Evolutionary conservation across 2,329 filamentous ascomycete species (phyloP).

Genomic region (Diaporthe nobilis): DNA sequence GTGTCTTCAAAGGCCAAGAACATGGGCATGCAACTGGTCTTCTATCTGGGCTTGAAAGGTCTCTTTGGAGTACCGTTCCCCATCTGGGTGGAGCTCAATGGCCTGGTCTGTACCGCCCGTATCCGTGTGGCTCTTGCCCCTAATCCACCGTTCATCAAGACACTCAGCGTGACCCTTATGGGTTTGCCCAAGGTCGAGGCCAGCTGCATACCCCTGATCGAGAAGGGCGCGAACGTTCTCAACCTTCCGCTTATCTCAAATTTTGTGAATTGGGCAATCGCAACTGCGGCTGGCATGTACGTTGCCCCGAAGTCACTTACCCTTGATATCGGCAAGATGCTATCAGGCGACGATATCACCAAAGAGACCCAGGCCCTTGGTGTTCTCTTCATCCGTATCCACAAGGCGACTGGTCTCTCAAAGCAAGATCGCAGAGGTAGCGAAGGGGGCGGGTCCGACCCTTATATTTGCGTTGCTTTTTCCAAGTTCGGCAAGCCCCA

Average conservation of each 20-base stretch:
- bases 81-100: conserved; percentile 91
- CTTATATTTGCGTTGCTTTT: conserved; percentile 95
- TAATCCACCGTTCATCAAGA: conserved; percentile 92
- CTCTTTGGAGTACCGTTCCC: conserved; percentile 91
- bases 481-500: conserved; percentile 98
- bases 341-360: conserved; percentile 91
- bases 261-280: conserved; percentile 96
- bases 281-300: conserved; percentile 88
- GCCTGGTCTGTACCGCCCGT: conserved; percentile 89
- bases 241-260: conserved; percentile 95
- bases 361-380: conserved; percentile 91
- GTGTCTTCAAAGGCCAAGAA: conserved; percentile 89
- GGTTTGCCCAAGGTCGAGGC: conserved; percentile 91
- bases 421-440: conserved; percentile 91
- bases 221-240: conserved; percentile 89
- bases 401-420: conserved; percentile 87
- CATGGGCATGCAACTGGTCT: conserved; percentile 97
- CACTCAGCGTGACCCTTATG: conserved; percentile 93
- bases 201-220: conserved; percentile 92
- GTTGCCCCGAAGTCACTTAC: conserved; percentile 96
- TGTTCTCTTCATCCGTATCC: conserved; percentile 92
- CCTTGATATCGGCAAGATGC: conserved; percentile 89
- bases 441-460: conserved; percentile 89
- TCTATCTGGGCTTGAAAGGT: conserved; percentile 91
- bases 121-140: conserved; percentile 88